A percentile compares a stretch with the other conserved stretches of the same genome.
These are phyloP conservation scores for Kuraishia piskuri DNA, from an alignment of 805 yeast species.

Conservation along the genomic window DNA sequence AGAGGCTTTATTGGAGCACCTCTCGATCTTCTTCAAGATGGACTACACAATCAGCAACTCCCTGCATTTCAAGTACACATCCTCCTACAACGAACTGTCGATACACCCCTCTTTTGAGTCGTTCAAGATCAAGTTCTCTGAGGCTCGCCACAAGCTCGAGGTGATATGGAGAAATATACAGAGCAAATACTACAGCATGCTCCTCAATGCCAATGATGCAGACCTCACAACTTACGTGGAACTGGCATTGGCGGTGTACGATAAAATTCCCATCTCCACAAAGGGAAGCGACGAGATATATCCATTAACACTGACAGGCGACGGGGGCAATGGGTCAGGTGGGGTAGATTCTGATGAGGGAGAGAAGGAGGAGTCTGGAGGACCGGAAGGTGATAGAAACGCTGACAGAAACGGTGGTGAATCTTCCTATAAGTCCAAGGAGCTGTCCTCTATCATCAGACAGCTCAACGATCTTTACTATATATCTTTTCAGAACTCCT, in stretches of 20 bases:
- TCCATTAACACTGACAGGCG: constrained; percentile 16
- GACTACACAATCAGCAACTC: constrained; percentile 72
- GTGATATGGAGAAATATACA: constrained; percentile 56
- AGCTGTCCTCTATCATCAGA: constrained; percentile 32
- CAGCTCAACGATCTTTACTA: constrained; percentile 53
- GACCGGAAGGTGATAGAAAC: constrained; percentile 10
- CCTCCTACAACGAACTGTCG: constrained; percentile 61
- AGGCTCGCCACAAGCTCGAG: constrained; percentile 51
- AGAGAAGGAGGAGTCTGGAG: constrained; percentile 1
- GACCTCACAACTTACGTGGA: constrained; percentile 38
- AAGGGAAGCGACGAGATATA: constrained; percentile 23
- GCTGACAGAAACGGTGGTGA: constrained; percentile 35
- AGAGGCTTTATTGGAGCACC: constrained; percentile 60
- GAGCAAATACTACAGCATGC: constrained; percentile 34
- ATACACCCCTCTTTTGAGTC: constrained; percentile 55
- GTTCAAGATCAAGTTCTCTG: constrained; percentile 53
- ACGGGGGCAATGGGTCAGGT: constrained; percentile 7
- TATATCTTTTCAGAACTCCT: constrained; percentile 58
- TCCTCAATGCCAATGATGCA: constrained; percentile 30
- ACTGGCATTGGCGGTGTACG: constrained; percentile 52
- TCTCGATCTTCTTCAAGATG: constrained; percentile 57
- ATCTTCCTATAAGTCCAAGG: constrained; percentile 28
- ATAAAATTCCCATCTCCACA: constrained; percentile 46
- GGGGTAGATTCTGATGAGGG: constrained; percentile 3
- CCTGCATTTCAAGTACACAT: constrained; percentile 60